Base-by-base conservation (phyloP, 352 stramenopile genomes). In the Phytopythium aichiense region DNA sequence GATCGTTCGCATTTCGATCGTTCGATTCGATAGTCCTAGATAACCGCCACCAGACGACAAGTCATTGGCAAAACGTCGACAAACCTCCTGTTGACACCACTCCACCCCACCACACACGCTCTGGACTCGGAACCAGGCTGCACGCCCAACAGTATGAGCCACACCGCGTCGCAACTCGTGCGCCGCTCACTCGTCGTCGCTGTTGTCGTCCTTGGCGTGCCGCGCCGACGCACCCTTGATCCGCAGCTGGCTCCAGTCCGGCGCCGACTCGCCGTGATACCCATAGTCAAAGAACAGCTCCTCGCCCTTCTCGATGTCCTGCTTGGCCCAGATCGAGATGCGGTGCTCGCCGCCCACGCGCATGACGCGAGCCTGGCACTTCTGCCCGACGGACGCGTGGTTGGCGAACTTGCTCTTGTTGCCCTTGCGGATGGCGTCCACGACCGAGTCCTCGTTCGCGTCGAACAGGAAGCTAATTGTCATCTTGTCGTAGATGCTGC, bases 321-420 rank as follows among this genome's bases (percentile, higher is more conserved):
- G 67, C 51, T 85, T 72, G 0, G 95, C 92, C 81, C 89, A 98
- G 51, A 98, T 91, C n/a, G 79, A 89, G 71, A 98, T 96, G 46
- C 82, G 77, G 66, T 92, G 79, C 54, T 97, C 84, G 12, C 92
- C 91, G 40, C 88, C 83, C 2, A 97, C 87, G 33, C 77, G 74
- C 51, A 96, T 57, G 46, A 95, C 81, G 63, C 89, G 91, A 1
- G 89, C 73, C 53, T 82, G 77, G 62, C 87, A 95, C 59, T 98
- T 98, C 5, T 87, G 83, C 25, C 75, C 56, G 30, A 69, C 68
- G 25, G 55, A 65, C 20, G 66, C 77, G 65, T 98, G 91, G 64
- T 97, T 96, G 0, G 81, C 78, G 60, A 95, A 98, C 54, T 92
- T 88, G 56, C 87, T 93, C 75, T 98, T 98, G 79, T 98, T 98